phyloP scores from a whole-genome alignment of 352 stramenopile species.

The Phytophthora uliginosa region DNA sequence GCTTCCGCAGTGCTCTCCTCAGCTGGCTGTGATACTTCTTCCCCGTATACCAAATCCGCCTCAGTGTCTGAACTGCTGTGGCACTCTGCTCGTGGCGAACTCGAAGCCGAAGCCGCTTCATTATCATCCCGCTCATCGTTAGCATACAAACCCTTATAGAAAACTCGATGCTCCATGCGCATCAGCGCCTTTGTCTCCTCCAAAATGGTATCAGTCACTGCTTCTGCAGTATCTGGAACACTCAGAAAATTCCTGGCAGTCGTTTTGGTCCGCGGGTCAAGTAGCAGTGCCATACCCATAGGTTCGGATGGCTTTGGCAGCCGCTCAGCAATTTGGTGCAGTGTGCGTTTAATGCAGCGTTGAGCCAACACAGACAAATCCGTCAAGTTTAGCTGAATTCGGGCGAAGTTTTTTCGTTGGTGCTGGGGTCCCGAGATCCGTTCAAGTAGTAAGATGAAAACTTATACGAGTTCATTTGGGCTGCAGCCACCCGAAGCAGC shows the following conservation, averaged over 20 bases:
- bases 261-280: not conserved
- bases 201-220: not conserved
- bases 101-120: not conserved
- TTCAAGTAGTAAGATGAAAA: not conserved
- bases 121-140: too few species aligned
- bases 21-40: not conserved
- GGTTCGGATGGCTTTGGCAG: not conserved
- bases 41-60: not conserved
- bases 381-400: not conserved
- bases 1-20: not conserved
- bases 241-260: not conserved
- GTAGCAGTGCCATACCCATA: constrained; percentile 3
- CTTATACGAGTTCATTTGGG: constrained; percentile 5
- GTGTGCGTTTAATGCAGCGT: not conserved
- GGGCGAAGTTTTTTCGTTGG: not conserved
- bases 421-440: not conserved
- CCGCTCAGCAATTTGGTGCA: constrained; percentile 2
- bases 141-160: not conserved
- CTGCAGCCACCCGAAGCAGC: not conserved
- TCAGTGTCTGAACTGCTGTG: constrained; percentile 7
- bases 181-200: not conserved
- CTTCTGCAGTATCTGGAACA: not conserved
- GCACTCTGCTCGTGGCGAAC: not conserved
- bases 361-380: not conserved
- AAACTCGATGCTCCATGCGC: not conserved